phyloP scores from a whole-genome alignment of 1,284 basidiomycete species.

The Tilletiaria anomala region DNA sequence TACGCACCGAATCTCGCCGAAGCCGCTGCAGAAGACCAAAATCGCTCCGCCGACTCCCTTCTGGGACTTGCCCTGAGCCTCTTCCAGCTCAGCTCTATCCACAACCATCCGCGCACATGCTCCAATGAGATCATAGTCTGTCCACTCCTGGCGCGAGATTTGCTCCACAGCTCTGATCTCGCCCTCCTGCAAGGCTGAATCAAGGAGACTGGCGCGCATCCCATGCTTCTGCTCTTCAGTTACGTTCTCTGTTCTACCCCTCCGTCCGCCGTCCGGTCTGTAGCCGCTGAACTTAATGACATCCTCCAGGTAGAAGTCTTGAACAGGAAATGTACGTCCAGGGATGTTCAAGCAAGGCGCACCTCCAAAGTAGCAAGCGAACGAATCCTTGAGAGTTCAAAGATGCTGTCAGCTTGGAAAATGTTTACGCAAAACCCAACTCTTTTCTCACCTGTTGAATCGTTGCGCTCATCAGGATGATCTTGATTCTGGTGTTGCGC shows the following conservation, averaged over 20 bases:
- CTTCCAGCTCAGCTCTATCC: constrained; percentile 44
- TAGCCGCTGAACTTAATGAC: background rate
- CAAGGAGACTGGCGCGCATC: too few relatives aligned
- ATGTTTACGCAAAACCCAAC: too few relatives aligned
- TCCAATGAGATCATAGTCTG: constrained; percentile 67
- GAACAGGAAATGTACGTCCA: constrained; percentile 44
- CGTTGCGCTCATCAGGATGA: constrained; percentile 46
- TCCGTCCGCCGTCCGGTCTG: too few relatives aligned
- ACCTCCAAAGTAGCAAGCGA: constrained; percentile 67
- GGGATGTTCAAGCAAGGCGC: constrained; percentile 73
- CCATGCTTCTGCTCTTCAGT: too few relatives aligned
- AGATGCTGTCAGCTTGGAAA: constrained; percentile 46
- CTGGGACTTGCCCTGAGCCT: constrained; percentile 42
- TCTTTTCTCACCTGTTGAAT: constrained; percentile 21
- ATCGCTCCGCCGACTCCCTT: constrained; percentile 45
- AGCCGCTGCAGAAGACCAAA: constrained; percentile 72
- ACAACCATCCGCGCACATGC: constrained; percentile 55
- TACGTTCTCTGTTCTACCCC: too few relatives aligned
- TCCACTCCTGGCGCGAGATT: too few relatives aligned
- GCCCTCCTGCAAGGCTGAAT: too few relatives aligned
- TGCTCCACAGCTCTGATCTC: too few relatives aligned
- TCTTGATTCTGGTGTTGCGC: constrained; percentile 58
- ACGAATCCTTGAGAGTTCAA: too few relatives aligned
- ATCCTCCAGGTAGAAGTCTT: constrained; percentile 36
- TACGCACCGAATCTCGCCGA: constrained; percentile 30